Percentiles rank a stretch among this genome's conserved stretches.
Conservation (phyloP, 306 rosid species). For the Ammopiptanthus mongolicus region DNA sequence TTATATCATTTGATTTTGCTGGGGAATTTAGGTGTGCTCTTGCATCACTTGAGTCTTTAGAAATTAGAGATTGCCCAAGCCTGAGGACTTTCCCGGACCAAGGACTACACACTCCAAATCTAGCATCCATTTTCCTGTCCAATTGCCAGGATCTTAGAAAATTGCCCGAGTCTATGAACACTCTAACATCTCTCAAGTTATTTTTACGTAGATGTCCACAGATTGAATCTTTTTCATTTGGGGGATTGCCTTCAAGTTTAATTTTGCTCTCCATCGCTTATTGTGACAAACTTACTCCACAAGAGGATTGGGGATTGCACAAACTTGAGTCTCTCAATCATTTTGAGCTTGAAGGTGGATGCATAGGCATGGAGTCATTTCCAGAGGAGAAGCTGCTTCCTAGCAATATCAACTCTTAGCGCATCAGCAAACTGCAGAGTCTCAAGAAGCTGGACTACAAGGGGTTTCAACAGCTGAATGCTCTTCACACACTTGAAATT, state of each 20-base stretch:
- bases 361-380: conserved; percentile 13
- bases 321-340: conserved; percentile 5
- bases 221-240: not conserved
- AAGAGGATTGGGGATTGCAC: conserved; percentile 11
- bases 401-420: not conserved
- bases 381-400: conserved; percentile 18
- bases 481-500: conserved; percentile 22
- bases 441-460: conserved; percentile 1
- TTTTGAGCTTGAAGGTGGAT: conserved; percentile 26
- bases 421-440: not conserved
- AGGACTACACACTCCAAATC: conserved; percentile 18
- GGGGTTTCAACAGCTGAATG: conserved; percentile 6
- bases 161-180: conserved; percentile 12
- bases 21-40: not conserved
- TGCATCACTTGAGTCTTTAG: conserved; percentile 10
- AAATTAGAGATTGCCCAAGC: conserved; percentile 15
- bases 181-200: conserved; percentile 2
- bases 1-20: not conserved
- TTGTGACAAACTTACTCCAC: conserved; percentile 17
- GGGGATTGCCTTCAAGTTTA: conserved; percentile 20
- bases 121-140: not conserved
- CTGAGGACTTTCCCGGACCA: not conserved
- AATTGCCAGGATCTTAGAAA: not conserved
- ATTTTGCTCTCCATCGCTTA: not conserved
- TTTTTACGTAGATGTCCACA: conserved; percentile 1